Percentiles rank a stretch among this genome's conserved stretches.
Conservation (phyloP, 2,329 filamentous ascomycete species). For the Sarocladiaceae sp. region DNA sequence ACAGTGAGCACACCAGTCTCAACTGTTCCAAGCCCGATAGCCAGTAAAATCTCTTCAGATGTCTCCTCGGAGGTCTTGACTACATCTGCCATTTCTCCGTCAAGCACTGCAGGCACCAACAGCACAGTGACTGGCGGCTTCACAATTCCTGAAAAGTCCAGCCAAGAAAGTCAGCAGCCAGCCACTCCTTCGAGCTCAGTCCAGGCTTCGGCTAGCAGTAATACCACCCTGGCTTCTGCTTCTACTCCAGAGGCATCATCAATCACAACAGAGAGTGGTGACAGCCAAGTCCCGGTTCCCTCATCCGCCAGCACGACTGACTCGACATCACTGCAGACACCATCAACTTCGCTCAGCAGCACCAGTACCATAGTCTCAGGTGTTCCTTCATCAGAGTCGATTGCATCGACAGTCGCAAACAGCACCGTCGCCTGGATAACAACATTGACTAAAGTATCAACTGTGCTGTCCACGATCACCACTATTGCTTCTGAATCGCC, state of each 20-base stretch:
- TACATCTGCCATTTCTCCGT: too few species aligned
- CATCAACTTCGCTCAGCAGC: too few species aligned
- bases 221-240: not conserved
- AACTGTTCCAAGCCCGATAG: not conserved
- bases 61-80: too few species aligned
- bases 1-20: not conserved
- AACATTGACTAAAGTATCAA: not conserved
- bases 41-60: too few species aligned
- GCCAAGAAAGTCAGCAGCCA: not conserved
- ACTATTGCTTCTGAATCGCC: not conserved
- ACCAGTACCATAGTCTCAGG: too few species aligned
- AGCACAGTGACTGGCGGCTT: not conserved
- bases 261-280: too few species aligned
- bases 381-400: not conserved
- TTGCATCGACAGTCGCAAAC: not conserved
- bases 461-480: not conserved
- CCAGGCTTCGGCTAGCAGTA: not conserved
- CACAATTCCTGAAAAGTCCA: not conserved
- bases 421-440: too few species aligned
- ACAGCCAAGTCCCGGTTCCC: too few species aligned
- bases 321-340: too few species aligned
- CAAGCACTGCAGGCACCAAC: not conserved
- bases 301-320: too few species aligned
- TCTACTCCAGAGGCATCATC: not conserved
- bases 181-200: not conserved